Base-by-base conservation (phyloP, 768 basidiomycete species). In the Tremella mesenterica region DNA sequence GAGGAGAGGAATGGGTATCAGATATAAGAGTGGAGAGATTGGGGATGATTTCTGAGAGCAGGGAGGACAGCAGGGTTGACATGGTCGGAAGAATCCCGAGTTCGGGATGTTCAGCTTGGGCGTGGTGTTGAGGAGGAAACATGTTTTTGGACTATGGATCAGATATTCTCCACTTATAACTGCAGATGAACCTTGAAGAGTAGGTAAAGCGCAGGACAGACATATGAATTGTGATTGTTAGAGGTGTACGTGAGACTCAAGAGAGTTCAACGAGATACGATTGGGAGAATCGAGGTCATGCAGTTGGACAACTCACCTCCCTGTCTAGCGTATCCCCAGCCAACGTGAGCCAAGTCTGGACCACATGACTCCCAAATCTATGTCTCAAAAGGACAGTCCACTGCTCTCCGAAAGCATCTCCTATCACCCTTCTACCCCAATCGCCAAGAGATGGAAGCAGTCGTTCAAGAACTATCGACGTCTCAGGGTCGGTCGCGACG, bases 391-490 rank as follows among this genome's bases (percentile, higher is more conserved):
- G 53, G 21, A 57, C 55, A 48, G 81, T 88, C 80, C 75, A 96
- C 86, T 86, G 88, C 71, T 89, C 91, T 48, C 80, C 79, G 63
- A 99, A 75, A 55, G 83, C 83, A 73, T 95, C 92, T 53, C 88
- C 75, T 56, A 97, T 86, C 5, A 93, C 90, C 50, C 93, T 79
- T 47, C 88, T 79, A n/a, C 86, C 85, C 74, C 91, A 92, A 73
- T 96, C 91, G 67, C 95, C 90, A 86, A 97, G 90, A 1, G 90
- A 91, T 67, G 91, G 80, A 9, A 83, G 69, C 80, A 97, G 84
- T 60, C 92, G 79, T 72, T 99, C 95, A 50, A 99, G 72, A 43
- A 96, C 81, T 10, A 85, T 78, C 0, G 92, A 90, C 65, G 89
- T 92, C 55, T 97, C 91, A 4, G 88, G 87, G 72, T 99, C 95